These are phyloP conservation scores for Macrolepiota dolichaula DNA, from an alignment of 768 basidiomycete genomes.

Conservation along the genomic window DNA sequence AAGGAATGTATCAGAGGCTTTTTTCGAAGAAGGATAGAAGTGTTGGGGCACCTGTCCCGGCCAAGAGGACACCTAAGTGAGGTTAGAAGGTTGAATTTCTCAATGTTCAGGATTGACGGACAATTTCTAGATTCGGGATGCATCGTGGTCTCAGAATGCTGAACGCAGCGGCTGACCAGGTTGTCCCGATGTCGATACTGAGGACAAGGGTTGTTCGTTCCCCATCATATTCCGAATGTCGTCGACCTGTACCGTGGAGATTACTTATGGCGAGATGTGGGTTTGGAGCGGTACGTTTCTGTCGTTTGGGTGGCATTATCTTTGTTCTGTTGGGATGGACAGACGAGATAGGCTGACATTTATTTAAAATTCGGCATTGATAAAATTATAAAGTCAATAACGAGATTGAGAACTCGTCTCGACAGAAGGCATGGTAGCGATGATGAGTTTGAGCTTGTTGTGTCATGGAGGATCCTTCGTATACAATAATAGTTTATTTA, in stretches of 20 bases:
- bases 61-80: neutral
- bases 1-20: neutral
- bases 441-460: too few species aligned
- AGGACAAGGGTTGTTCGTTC: neutral
- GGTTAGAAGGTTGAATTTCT: neutral
- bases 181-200: neutral
- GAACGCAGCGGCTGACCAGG: neutral
- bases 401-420: too few species aligned
- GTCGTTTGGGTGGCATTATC: neutral
- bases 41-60: neutral
- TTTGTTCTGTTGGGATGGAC: too few species aligned
- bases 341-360: too few species aligned
- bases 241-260: neutral
- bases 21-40: neutral
- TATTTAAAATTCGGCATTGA: too few species aligned
- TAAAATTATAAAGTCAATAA: too few species aligned
- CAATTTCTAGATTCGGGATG: neutral
- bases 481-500: too few species aligned
- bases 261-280: neutral
- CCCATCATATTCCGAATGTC: neutral
- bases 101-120: neutral
- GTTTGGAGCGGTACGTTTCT: neutral
- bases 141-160: neutral
- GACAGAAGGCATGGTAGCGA: too few species aligned
- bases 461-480: too few species aligned